phyloP scores from a whole-genome alignment of 805 yeast genomes.

The Candida hungchunana region DNA sequence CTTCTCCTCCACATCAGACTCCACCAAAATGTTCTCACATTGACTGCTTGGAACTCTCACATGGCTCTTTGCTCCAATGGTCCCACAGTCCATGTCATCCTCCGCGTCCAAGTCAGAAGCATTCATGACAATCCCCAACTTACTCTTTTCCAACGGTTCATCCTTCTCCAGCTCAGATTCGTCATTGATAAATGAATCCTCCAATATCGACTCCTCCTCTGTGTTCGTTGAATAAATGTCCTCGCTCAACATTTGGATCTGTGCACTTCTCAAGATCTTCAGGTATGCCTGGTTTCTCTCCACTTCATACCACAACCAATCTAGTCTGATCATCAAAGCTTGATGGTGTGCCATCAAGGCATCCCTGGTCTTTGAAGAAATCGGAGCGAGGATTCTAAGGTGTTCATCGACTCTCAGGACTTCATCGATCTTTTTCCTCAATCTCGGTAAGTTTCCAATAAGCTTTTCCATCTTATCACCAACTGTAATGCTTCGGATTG shows the following conservation, averaged over 20 bases:
- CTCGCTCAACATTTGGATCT: slow-evolving; percentile 1
- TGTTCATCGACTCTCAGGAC: slow-evolving; percentile 34
- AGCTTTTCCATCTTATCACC: slow-evolving; percentile 34
- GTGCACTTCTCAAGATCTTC: slow-evolving; percentile 29
- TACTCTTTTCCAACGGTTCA: slow-evolving; percentile 5
- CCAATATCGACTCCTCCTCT: slow-evolving; percentile 21
- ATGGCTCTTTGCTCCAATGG: not conserved
- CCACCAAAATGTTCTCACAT: slow-evolving; percentile 1
- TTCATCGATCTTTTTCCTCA: slow-evolving; percentile 34
- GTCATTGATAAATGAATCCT: slow-evolving; percentile 25
- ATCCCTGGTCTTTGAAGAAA: slow-evolving; percentile 49
- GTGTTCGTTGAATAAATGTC: slow-evolving; percentile 6
- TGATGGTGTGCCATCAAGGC: slow-evolving; percentile 40
- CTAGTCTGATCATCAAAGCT: slow-evolving; percentile 46
- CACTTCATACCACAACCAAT: slow-evolving; percentile 54
- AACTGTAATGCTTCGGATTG: slow-evolving; percentile 24
- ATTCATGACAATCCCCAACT: slow-evolving; percentile 9
- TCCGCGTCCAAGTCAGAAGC: slow-evolving; percentile 2
- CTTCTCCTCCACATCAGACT: not conserved
- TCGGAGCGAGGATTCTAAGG: slow-evolving; percentile 48
- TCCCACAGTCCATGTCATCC: not conserved
- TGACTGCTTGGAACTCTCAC: not conserved
- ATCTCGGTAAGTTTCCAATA: slow-evolving; percentile 30
- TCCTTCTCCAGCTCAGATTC: slow-evolving; percentile 4
- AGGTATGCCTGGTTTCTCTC: slow-evolving; percentile 40